phyloP scores from a whole-genome alignment of 2,329 filamentous ascomycete species.

The Penicillium italicum region DNA sequence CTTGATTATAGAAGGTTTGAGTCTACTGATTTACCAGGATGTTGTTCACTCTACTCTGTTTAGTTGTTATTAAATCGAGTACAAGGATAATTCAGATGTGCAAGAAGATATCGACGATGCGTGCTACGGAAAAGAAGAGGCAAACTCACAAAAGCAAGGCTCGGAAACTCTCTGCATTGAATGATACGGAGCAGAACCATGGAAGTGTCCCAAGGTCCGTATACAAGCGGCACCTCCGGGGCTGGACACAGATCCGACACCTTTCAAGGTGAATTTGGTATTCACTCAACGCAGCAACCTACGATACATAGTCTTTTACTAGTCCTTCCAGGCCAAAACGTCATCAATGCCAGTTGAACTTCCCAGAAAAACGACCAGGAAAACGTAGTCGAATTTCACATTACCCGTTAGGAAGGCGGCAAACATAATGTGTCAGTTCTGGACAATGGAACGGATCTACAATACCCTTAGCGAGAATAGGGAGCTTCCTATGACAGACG shows the following conservation, averaged over 20 bases:
- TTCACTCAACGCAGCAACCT: background rate
- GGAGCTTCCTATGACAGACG: background rate
- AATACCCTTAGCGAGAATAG: background rate
- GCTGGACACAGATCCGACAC: too few species aligned
- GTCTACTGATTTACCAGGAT: background rate
- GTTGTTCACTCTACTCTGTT: background rate
- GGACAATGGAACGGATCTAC: background rate
- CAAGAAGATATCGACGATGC: too few species aligned
- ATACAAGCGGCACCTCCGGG: too few species aligned
- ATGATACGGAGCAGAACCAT: too few species aligned
- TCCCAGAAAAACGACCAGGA: background rate
- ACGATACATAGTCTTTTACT: background rate
- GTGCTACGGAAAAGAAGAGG: too few species aligned
- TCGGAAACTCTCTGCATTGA: too few species aligned
- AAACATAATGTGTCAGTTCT: background rate
- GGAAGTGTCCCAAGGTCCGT: too few species aligned
- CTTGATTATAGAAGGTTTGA: background rate
- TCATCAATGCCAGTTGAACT: background rate
- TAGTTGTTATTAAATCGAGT: background rate
- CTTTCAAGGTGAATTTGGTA: background rate
- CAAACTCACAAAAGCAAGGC: too few species aligned
- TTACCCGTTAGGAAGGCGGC: background rate
- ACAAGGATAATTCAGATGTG: too few species aligned
- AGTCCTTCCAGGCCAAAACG: background rate
- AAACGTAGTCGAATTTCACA: background rate